These are phyloP conservation scores for Narthecium ossifragum DNA, from an alignment of 106 monocot species.

Conservation along the genomic window DNA sequence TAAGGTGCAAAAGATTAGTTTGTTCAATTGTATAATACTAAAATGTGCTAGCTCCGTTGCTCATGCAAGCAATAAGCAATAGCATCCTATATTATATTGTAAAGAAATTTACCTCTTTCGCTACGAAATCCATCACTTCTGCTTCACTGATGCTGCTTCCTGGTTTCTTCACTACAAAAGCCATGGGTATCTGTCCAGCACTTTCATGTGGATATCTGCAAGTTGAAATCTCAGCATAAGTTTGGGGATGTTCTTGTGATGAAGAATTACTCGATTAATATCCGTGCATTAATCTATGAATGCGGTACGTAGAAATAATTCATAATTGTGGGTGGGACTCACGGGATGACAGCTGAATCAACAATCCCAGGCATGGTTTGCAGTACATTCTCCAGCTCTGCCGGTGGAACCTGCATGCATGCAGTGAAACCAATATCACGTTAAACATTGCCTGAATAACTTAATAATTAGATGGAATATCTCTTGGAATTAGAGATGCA, in stretches of 20 bases:
- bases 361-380: conserved; percentile 32
- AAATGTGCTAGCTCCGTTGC: too few relatives aligned
- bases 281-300: too few relatives aligned
- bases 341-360: conserved; percentile 70
- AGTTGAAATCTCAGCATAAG: too few relatives aligned
- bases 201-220: conserved; percentile 54
- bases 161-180: conserved; percentile 19
- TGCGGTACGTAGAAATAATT: too few relatives aligned
- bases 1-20: neutral
- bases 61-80: too few relatives aligned
- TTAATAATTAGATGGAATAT: too few relatives aligned
- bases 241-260: too few relatives aligned
- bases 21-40: too few relatives aligned
- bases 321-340: too few relatives aligned
- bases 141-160: neutral
- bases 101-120: conserved; percentile 1
- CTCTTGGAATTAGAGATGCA: too few relatives aligned
- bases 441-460: neutral
- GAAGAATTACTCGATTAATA: too few relatives aligned
- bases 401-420: conserved; percentile 62
- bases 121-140: conserved; percentile 4
- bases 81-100: too few relatives aligned
- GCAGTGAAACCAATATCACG: neutral
- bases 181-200: conserved; percentile 57
- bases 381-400: conserved; percentile 48